Evolutionary conservation across 176 grass and related monocot species (phyloP), one percentile per base, ranked within the genome.

Genomic region (Juncus inflexus): DNA sequence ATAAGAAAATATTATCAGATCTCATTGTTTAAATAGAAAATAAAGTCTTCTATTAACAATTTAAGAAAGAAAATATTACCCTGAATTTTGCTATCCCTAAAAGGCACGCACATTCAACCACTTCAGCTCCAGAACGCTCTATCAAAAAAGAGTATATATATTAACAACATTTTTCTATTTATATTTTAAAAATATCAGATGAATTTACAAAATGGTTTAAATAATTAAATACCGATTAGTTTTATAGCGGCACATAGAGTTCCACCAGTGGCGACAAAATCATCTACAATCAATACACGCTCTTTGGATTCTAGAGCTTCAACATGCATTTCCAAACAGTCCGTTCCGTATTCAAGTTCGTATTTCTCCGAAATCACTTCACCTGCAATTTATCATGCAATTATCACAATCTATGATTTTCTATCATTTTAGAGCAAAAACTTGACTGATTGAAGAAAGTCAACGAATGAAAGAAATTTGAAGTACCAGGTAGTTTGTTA

Each of bases 321-420:
- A 70, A 89, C 71, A 75, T 97, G 92, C 87, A 97, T 89, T 67
- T 97, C 92, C 74, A 97, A 75, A 80, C 87, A 91, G 67, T 97
- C 92, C 15, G 74, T 91, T 4, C 92, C 92, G 37, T 97, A 97
- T 66, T 97, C 92, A 7, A 97, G 84, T 11, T 64, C 82, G 42
- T 97, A 97, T 35, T 57, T 78, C 64, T 97, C 92, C 60, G 84
- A 91, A 77, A 97, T 86, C 41, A 97, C 92, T 71, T 89, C 92
- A 64, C 87, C 92, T 97, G 52, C 55, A 67, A 65, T 66, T 4
- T 10, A 58, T 59, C 7, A 12, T 12, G 28, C 9, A 5, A 58
- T 67, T 40, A 54, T 8, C 19, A 28, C 19, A 47, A 47, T 47
- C 43, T 5, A 47, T 47, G 43, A 47, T 47, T 47, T 6, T 6